phyloP scores from a whole-genome alignment of 2,329 filamentous ascomycete genomes.

The Aureobasidium mangrovei region DNA sequence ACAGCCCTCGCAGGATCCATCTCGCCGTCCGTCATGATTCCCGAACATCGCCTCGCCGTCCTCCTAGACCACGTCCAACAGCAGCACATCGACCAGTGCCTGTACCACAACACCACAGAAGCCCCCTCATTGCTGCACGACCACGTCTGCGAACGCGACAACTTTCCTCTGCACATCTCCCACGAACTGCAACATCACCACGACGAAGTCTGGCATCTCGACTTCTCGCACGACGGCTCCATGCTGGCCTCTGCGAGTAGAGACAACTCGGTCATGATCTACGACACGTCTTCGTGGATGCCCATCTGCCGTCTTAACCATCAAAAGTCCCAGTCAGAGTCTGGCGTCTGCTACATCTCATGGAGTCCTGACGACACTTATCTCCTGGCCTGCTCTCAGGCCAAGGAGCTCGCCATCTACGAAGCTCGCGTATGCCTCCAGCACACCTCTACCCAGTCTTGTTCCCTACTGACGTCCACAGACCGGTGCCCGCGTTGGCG shows the following conservation, averaged over 20 bases:
- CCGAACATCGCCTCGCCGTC: constrained; percentile 75
- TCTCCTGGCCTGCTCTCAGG: constrained; percentile 65
- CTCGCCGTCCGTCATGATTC: constrained; percentile 93
- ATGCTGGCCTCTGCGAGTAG: constrained; percentile 75
- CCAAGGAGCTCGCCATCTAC: constrained; percentile 28
- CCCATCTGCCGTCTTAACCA: constrained; percentile 49
- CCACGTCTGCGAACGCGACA: constrained; percentile 68
- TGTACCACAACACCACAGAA: constrained; percentile 75
- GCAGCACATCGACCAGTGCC: constrained; percentile 70
- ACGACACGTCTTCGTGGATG: constrained; percentile 64
- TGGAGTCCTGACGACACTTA: constrained; percentile 91
- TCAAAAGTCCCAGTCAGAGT: constrained; percentile 43
- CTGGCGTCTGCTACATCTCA: constrained; percentile 66
- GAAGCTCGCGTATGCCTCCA: constrained; percentile 18
- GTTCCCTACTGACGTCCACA: constrained; percentile 26
- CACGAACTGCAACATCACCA: constrained; percentile 62
- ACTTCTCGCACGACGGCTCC: constrained; percentile 80
- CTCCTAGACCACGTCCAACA: constrained; percentile 78
- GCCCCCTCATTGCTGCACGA: constrained; percentile 83
- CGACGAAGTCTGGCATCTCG: constrained; percentile 85
- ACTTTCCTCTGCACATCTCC: constrained; percentile 67
- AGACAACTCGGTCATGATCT: constrained; percentile 68
- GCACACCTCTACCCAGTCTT: background rate
- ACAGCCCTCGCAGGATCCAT: constrained; percentile 58
- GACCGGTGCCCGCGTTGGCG: constrained; percentile 55